Evolutionary conservation across 129 eudicot genomes (phyloP), one percentile per base, ranked within the genome.

Genomic region (Flaveria bidentis): DNA sequence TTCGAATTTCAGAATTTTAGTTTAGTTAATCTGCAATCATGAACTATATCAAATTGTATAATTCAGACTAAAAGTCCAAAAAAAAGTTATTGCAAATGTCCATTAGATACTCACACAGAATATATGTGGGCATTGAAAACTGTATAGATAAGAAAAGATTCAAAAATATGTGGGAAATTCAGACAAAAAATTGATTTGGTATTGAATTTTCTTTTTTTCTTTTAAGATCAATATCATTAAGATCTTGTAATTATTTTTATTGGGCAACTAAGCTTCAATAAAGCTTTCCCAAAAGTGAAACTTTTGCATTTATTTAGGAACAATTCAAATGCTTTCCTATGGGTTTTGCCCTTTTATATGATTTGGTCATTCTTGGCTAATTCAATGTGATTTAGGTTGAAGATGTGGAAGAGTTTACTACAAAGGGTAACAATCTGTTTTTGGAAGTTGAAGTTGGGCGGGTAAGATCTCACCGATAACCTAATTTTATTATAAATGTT

Each of bases 361-460:
- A 52, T 52, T 52, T 52, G 18, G 23, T 52, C n/a, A 15, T 52
- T 15, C 20, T 52, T 36, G 41, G 41, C 69, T 53, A 55, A 14
- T 77, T 78, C n/a, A 2, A 47, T 50, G 51, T 57, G 58, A 16
- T 66, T 57, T 76, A 91, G 97, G 97, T 91, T 52, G 95, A 92
- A 25, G 88, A 87, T 78, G 55, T 91, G 81, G 82, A 86, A 67
- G 96, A 85, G 57, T 77, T 77, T 14, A 85, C 92, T 26, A 87
- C 84, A 72, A 85, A 87, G 74, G 74, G 78, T 41, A 77, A 85
- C 65, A 88, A 87, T 67, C 82, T 91, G 76, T 91, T 91, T 72
- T 42, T 91, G 72, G 97, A 91, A 80, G 90, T 88, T 5, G 96
- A 85, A 71, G 30, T 60, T 55, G 90, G 92, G 56, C 61, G 28